Evolutionary conservation across 495 filamentous ascomycete species (phyloP).

Genomic region (Jackrogersella minutella): DNA sequence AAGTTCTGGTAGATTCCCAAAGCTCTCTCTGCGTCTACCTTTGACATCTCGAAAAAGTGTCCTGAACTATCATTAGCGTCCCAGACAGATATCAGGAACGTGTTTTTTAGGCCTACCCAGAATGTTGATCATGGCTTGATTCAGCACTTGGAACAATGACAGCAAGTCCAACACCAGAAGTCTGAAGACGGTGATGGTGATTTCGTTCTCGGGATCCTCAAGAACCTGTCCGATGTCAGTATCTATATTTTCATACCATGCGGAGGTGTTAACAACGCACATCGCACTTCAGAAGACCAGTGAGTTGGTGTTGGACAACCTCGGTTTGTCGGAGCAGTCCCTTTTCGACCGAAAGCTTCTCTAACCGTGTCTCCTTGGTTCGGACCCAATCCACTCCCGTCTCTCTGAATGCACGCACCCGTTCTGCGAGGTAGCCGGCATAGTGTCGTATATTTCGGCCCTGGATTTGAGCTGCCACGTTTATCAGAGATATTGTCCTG

Average conservation of each 20-base stretch:
- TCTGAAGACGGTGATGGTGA: slow-evolving; percentile 94
- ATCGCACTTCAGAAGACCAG: slow-evolving; percentile 86
- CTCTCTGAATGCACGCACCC: slow-evolving; percentile 81
- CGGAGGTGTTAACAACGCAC: slow-evolving; percentile 58
- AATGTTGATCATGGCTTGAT: slow-evolving; percentile 97
- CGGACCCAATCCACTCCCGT: slow-evolving; percentile 92
- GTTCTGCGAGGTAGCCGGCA: slow-evolving; percentile 81
- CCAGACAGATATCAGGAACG: background rate
- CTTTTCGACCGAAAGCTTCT: slow-evolving; percentile 89
- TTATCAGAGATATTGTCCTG: slow-evolving; percentile 42
- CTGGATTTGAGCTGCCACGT: slow-evolving; percentile 81
- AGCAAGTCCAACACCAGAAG: slow-evolving; percentile 90
- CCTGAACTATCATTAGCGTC: slow-evolving; percentile 61
- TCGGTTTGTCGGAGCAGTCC: slow-evolving; percentile 93
- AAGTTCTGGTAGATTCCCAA: slow-evolving; percentile 94
- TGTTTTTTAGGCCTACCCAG: slow-evolving; percentile 67
- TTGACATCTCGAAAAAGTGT: slow-evolving; percentile 98
- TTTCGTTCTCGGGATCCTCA: slow-evolving; percentile 94
- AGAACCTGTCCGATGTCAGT: slow-evolving; percentile 67
- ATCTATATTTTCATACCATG: background rate
- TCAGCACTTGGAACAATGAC: slow-evolving; percentile 91
- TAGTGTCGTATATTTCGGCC: slow-evolving; percentile 95
- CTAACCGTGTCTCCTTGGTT: slow-evolving; percentile 80
- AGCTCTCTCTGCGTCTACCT: slow-evolving; percentile 88
- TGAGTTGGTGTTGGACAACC: slow-evolving; percentile 87